Evolutionary conservation across 257 asterid species (phyloP).

Genomic region (Scutellaria baicalensis): DNA sequence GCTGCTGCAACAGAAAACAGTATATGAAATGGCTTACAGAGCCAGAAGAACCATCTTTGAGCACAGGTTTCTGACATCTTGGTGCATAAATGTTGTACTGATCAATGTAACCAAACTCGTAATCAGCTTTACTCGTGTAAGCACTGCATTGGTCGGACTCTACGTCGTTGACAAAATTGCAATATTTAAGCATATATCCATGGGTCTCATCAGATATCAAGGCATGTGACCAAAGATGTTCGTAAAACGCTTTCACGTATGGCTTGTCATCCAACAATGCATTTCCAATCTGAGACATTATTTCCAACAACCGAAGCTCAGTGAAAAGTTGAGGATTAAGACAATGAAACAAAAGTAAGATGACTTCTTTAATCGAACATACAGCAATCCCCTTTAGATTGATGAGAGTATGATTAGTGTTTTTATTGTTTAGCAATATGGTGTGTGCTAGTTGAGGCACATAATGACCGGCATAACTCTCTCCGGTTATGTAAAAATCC

Average conservation of each 20-base stretch:
- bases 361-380: neutral
- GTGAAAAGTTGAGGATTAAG: too few relatives aligned
- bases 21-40: neutral
- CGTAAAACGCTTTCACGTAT: conserved; percentile 8
- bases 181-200: conserved; percentile 4
- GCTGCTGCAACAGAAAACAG: neutral
- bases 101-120: neutral
- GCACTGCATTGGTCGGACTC: neutral
- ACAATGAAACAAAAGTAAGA: too few relatives aligned
- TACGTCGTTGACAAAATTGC: neutral
- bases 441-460: conserved; percentile 33
- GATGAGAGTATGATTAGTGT: conserved; percentile 13
- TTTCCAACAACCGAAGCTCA: too few relatives aligned
- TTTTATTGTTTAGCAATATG: conserved; percentile 22
- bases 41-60: neutral
- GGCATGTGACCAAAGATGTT: conserved; percentile 27
- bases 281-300: conserved; percentile 19
- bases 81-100: neutral
- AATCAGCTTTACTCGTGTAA: neutral
- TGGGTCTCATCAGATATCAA: conserved; percentile 32
- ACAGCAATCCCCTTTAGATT: conserved; percentile 40
- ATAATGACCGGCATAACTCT: conserved; percentile 44
- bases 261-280: conserved; percentile 22
- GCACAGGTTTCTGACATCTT: neutral
- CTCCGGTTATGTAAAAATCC: conserved; percentile 36